A percentile compares a stretch with the other conserved stretches of the same genome.
Evolutionary conservation across 2,329 filamentous ascomycete species (phyloP).

Genomic region (Hypoxylon sp.): DNA sequence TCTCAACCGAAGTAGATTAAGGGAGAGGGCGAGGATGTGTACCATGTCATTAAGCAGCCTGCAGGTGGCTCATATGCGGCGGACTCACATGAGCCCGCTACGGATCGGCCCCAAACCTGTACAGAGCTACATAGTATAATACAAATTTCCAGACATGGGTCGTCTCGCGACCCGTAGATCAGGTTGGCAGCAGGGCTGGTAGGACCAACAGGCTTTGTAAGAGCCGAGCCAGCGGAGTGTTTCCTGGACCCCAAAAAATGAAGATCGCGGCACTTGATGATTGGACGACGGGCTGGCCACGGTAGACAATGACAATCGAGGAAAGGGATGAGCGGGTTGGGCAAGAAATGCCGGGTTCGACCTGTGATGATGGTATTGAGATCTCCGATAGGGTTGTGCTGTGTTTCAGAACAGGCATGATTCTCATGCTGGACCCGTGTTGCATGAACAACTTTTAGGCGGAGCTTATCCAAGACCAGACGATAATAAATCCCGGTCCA

Average conservation of each 20-base stretch:
- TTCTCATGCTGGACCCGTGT: conserved; percentile 46
- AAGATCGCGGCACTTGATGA: conserved; percentile 50
- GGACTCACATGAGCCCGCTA: conserved; percentile 39
- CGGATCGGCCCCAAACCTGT: conserved; percentile 25
- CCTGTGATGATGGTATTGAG: conserved; percentile 43
- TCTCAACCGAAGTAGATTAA: conserved; percentile 38
- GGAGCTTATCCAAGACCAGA: conserved; percentile 34
- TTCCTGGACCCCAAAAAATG: conserved; percentile 30
- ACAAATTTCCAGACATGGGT: conserved; percentile 44
- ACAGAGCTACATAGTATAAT: conserved; percentile 28
- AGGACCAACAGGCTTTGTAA: conserved; percentile 23
- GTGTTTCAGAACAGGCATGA: conserved; percentile 51
- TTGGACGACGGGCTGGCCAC: conserved; percentile 41
- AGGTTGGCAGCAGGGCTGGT: conserved; percentile 23
- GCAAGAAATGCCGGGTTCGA: conserved; percentile 44
- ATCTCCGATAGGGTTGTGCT: conserved; percentile 48
- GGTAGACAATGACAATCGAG: conserved; percentile 29
- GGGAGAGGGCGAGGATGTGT: conserved; percentile 39
- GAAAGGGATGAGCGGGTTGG: conserved; percentile 41
- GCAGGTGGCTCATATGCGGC: conserved; percentile 25
- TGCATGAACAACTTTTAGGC: conserved; percentile 38
- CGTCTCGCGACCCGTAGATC: conserved; percentile 40
- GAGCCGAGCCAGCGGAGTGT: conserved; percentile 40
- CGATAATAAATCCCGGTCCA: conserved; percentile 30
- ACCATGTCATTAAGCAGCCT: conserved; percentile 39